A percentile compares a stretch with the other conserved stretches of the same genome.
Evolutionary conservation across 2,329 filamentous ascomycete genomes (phyloP).

Genomic region (Penicillium vulpinum): DNA sequence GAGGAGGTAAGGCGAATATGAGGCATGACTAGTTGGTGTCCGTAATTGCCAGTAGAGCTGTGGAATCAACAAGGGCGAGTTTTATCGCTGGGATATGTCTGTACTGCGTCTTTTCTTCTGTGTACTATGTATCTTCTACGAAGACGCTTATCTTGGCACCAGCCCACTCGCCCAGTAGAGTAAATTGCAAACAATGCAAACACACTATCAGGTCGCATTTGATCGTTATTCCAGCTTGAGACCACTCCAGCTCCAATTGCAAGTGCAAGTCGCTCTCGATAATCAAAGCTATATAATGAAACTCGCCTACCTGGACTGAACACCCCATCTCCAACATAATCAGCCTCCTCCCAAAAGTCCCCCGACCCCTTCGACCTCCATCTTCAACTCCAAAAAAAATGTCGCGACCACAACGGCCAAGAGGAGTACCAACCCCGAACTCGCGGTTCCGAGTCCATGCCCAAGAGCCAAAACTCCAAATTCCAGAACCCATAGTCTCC

Average conservation of each 20-base stretch:
- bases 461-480: not conserved
- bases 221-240: not conserved
- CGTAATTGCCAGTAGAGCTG: not conserved
- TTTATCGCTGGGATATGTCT: not conserved
- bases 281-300: not conserved
- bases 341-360: not conserved
- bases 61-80: not conserved
- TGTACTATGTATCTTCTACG: not conserved
- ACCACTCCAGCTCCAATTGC: not conserved
- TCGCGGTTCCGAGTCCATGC: conserved; percentile 2
- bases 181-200: conserved; percentile 22
- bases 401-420: conserved; percentile 3
- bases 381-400: not conserved
- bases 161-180: not conserved
- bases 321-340: not conserved
- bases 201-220: conserved; percentile 10
- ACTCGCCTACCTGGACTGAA: not conserved
- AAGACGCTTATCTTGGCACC: not conserved
- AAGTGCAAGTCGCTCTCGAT: not conserved
- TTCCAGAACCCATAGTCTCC: not conserved
- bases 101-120: not conserved
- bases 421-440: not conserved
- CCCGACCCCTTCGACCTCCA: not conserved
- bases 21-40: not conserved
- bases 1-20: not conserved